Percentiles rank a stretch among this genome's conserved stretches.
These are phyloP conservation scores for Calonectria hawksworthii DNA, from an alignment of 2,329 filamentous ascomycete genomes.

Conservation along the genomic window DNA sequence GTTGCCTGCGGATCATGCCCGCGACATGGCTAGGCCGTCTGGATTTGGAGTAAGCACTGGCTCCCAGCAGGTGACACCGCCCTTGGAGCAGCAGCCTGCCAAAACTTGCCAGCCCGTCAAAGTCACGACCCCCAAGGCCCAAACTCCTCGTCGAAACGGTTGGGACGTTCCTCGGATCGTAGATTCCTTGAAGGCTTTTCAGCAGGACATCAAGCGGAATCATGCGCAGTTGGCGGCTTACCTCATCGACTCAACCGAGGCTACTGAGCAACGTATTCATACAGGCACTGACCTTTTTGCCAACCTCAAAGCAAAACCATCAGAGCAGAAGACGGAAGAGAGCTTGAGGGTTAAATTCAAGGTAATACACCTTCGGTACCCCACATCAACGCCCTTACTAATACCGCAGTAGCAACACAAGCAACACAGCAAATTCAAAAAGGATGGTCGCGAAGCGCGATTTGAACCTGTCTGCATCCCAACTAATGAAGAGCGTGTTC, in stretches of 20 bases:
- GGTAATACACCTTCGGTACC: conserved; percentile 49
- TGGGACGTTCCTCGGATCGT: conserved; percentile 63
- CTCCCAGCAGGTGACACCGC: conserved; percentile 44
- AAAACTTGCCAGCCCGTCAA: conserved; percentile 28
- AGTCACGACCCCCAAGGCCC: conserved; percentile 34
- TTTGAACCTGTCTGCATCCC: conserved; percentile 62
- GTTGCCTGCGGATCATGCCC: conserved; percentile 33
- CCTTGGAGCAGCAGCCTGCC: conserved; percentile 29
- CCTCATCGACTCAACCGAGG: conserved; percentile 60
- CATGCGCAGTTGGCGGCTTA: conserved; percentile 62
- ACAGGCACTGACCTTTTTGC: conserved; percentile 64
- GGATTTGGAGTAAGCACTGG: conserved; percentile 34
- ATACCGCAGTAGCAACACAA: conserved; percentile 43
- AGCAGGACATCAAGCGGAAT: conserved; percentile 59
- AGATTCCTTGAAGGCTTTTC: conserved; percentile 54
- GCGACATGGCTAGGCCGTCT: conserved; percentile 42
- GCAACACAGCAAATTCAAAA: conserved; percentile 61
- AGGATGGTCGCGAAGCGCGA: conserved; percentile 59
- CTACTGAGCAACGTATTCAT: conserved; percentile 55
- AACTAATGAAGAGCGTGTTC: conserved; percentile 66
- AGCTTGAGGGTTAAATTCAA: conserved; percentile 67
- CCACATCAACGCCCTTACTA: conserved; percentile 21
- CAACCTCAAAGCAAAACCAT: conserved; percentile 54
- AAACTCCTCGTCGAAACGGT: conserved; percentile 45
- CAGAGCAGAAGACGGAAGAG: conserved; percentile 52